Evolutionary conservation across 768 basidiomycete species (phyloP), one percentile per base, ranked within the genome.

Genomic region (Tylopilus balloui): DNA sequence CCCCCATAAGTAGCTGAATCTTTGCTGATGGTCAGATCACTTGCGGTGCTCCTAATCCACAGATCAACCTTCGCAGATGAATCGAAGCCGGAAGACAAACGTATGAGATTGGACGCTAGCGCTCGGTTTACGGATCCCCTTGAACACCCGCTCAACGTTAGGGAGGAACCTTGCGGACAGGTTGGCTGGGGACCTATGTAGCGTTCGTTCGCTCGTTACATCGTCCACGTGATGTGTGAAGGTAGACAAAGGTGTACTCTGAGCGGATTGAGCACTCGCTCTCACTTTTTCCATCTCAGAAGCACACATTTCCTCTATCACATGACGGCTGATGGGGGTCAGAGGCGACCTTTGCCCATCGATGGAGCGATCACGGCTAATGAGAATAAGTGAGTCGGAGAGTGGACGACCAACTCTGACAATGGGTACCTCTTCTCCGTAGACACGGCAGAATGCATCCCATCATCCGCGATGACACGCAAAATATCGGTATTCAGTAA

Each of bases 281-380:
- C 27, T 45, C 27, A 24, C 3, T 4, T 23, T 37, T 32, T 48
- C 54, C 10, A 25, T 23, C 21, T 52, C 54, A 14, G 47, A 40
- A 10, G 47, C 38, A 31, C 49, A 49, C 6, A 52, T 52, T 13
- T 52, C 61, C n/a, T 63, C 52, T 13, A 52, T 61, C 39, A 31
- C 47, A 14, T 42, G 29, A 29, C 53, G 58, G 35, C 51, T 53
- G 14, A 62, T 47, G 6, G 61, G 61, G n/a, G 51, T 49, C 15
- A 63, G 31, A 51, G 58, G 52, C 9, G 52, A 57, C 4, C 29
- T 31, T n/a, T 17, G 35, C 4, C 46, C 36, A 17, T 53, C 19
- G 13, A 9, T 6, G 17, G 50, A 29, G 42, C 3, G 7, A 39
- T 40, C 48, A 34, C 4, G 17, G 9, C 58, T 58, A 20, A 35